Evolutionary conservation across 2,329 filamentous ascomycete species (phyloP), one percentile per base, ranked within the genome.

Genomic region (Penicillium nordicum): DNA sequence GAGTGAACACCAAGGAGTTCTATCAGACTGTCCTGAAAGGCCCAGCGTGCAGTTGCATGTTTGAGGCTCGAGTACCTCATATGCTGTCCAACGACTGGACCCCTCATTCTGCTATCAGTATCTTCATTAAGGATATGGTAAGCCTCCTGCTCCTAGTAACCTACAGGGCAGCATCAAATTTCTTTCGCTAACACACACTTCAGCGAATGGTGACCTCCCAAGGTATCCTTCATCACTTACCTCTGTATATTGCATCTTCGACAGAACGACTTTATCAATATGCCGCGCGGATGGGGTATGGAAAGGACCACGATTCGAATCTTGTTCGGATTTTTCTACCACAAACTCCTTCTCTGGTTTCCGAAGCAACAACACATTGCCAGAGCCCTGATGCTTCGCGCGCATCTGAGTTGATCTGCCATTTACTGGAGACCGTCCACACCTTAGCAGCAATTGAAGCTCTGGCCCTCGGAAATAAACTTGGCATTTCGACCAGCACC

Each of bases 41-140:
- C 25, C 67, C 71, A 38, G 75, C 67, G 16, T 72, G 73, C 34
- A 79, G 78, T 62, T 84, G 80, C 76, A 83, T 84, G 74, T 84
- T 84, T 72, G 79, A 81, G 63, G 81, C 83, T 63, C 72, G 82
- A n/a, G 79, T 77, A 14, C 78, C 79, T 40, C 79, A 80, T 63
- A 80, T 82, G 72, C 68, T 85, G 38, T 74, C 75, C 21, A 77
- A 80, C 53, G 80, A 82, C 61, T 80, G 78, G 71, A 69, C 66
- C 14, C 62, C 74, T 16, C 64, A 68, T 32, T 72, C 70, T 8
- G 69, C 75, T 1, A 57, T 78, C 18, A 65, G 69, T 41, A 74
- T 73, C 14, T 72, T 74, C 23, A 63, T 72, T 2, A 70, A 74
- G 45, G 70, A 74, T 57, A 67, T 59, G 57, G 54, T 59, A 50